A percentile compares a stretch with the other conserved stretches of the same genome.
Conservation (phyloP, 176 grass and related monocot genomes). For the Lolium rigidum region DNA sequence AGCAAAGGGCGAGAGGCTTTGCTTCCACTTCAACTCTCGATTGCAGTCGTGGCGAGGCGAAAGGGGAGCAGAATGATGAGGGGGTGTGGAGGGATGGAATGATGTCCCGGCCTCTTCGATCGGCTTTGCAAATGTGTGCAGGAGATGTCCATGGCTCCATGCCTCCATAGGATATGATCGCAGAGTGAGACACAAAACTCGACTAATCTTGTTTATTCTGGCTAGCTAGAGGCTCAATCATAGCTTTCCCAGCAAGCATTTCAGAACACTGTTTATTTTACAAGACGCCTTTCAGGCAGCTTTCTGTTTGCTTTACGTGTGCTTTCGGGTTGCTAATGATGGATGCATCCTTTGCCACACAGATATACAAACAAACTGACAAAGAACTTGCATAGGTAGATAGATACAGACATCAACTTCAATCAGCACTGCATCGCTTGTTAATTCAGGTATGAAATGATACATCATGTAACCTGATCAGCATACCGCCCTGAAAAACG, state of each 20-base stretch:
- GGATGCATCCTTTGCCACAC: constrained; percentile 37
- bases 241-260: constrained; percentile 41
- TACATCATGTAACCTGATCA: neutral
- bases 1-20: constrained; percentile 47
- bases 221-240: constrained; percentile 44
- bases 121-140: constrained; percentile 42
- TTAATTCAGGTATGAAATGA: neutral
- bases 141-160: constrained; percentile 38
- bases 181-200: constrained; percentile 43
- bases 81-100: constrained; percentile 50
- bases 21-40: constrained; percentile 66
- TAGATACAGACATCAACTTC: neutral
- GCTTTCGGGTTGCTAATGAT: constrained; percentile 50
- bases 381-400: neutral
- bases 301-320: constrained; percentile 46
- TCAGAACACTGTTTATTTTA: constrained; percentile 41
- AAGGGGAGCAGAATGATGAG: constrained; percentile 75
- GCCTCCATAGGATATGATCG: neutral
- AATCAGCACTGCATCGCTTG: neutral
- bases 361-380: constrained; percentile 12
- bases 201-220: constrained; percentile 47
- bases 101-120: constrained; percentile 41
- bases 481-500: neutral
- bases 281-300: constrained; percentile 44
- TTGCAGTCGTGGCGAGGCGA: constrained; percentile 39